A percentile compares a stretch with the other conserved stretches of the same genome.
These are phyloP conservation scores for Metschnikowia henanensis DNA, from an alignment of 805 yeast species.

Conservation along the genomic window DNA sequence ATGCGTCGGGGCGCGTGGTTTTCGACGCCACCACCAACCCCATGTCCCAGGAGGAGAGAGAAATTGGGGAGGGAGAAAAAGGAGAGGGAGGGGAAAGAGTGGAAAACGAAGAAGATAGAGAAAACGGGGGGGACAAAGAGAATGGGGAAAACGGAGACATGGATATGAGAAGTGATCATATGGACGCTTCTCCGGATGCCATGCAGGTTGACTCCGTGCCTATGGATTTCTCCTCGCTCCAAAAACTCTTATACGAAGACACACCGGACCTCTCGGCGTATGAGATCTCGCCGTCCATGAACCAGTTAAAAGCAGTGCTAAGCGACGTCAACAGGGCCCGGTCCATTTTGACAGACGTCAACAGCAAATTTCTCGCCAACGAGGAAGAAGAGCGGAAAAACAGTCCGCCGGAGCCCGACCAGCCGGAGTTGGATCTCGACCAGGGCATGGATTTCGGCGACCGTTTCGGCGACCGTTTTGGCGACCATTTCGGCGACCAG, in stretches of 20 bases:
- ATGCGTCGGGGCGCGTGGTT: conserved; percentile 53
- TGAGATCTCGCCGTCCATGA: conserved; percentile 71
- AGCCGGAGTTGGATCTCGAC: conserved; percentile 20
- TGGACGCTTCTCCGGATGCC: conserved; percentile 10
- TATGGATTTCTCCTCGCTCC: conserved; percentile 15
- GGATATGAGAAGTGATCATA: no score
- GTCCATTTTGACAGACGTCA: conserved; percentile 39
- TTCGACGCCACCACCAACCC: conserved; percentile 58
- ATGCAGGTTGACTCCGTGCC: conserved; percentile 16
- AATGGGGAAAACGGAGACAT: no score
- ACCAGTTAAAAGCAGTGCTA: conserved; percentile 57
- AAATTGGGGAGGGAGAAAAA: no score
- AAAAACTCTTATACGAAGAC: conserved; percentile 22
- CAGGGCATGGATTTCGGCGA: conserved; percentile 22
- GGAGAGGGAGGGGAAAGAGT: no score
- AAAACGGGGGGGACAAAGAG: no score
- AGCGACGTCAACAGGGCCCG: conserved; percentile 55
- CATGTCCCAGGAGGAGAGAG: conserved; percentile 12
- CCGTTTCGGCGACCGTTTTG: no score
- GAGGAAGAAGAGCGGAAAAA: conserved; percentile 11
- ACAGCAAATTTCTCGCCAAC: conserved; percentile 28
- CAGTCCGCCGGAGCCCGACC: background rate
- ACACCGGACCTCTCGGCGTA: conserved; percentile 22
- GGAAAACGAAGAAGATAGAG: no score
- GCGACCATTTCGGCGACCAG: no score